phyloP scores from a whole-genome alignment of 2,329 filamentous ascomycete genomes.

The Meredithiella fracta region DNA sequence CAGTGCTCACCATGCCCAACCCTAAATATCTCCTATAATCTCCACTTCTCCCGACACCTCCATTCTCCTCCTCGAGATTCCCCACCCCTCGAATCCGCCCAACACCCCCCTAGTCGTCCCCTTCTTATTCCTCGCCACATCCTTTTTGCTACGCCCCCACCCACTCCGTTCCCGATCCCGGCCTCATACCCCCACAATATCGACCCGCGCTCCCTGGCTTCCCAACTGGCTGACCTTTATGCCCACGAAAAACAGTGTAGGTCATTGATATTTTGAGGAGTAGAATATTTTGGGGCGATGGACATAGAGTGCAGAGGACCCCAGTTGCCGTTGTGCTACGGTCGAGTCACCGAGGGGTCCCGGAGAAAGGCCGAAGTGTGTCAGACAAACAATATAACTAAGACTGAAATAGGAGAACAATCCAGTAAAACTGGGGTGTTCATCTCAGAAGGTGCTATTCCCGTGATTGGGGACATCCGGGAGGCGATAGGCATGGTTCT shows the following conservation, averaged over 20 bases:
- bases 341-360: no score
- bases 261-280: conserved; percentile 26
- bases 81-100: conserved; percentile 49
- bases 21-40: conserved; percentile 20
- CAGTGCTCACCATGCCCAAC: neutral
- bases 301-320: conserved; percentile 25
- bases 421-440: neutral
- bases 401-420: no score
- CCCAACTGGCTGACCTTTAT: conserved; percentile 39
- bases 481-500: conserved; percentile 23
- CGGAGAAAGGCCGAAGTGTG: neutral
- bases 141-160: neutral
- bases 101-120: conserved; percentile 29
- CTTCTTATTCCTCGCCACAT: neutral
- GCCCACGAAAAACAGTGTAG: conserved; percentile 28
- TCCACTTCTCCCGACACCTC: conserved; percentile 24
- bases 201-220: conserved; percentile 23
- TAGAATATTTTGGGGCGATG: conserved; percentile 17
- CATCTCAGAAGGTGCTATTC: conserved; percentile 27
- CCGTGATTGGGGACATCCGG: conserved; percentile 33
- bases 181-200: neutral
- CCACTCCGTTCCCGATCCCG: neutral
- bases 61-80: conserved; percentile 53
- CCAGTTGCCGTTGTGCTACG: neutral
- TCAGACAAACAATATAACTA: neutral